Base-by-base conservation (phyloP, 129 eudicot genomes). In the Artemisia argyi region DNA sequence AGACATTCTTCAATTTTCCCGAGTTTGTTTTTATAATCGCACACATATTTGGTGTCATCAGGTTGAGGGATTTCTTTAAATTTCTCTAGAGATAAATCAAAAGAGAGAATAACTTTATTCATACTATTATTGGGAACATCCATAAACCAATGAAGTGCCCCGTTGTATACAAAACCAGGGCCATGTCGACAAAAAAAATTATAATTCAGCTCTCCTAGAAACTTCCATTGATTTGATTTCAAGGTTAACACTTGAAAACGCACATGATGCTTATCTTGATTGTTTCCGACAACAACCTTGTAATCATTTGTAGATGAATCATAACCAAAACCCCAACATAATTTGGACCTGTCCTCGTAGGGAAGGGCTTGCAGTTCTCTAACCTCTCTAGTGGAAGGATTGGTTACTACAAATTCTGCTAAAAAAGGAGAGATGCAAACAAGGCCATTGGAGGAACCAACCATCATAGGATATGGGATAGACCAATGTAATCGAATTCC, bases 321-420 rank as follows among this genome's bases (percentile, higher is more conserved):
- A 58, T 58, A 58, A 58, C 63, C 63, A 58, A 20, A 20, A 58
- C 63, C 63, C 63, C 63, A 58, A 58, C 63, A 19, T 11, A 22
- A 11, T 22, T 19, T 10, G 1, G 3, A 17, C 3, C 30, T 17
- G 20, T 57, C 28, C 35, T 10, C 4, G 28, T 58, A 19, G 24
- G 63, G 63, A 58, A 58, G 63, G 14, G 15, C 12, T 58, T 26
- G 15, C n/a, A 58, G 32, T 58, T 58, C 12, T 15, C 6, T 58
- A 58, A 19, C 63, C 63, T 58, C 63, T 58, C 63, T 13, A 10
- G 11, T 58, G 7, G 63, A 58, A 58, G 63, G 63, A 58, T 58
- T 58, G 26, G 5, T 58, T 58, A 20, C 32, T 58, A 58, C 2
- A 58, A 58, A 58, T 1, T n/a, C 32, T 7, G 14, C 32, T 15